A percentile compares a stretch with the other conserved stretches of the same genome.
Conservation (phyloP, 805 yeast genomes). For the Candida anglica region DNA sequence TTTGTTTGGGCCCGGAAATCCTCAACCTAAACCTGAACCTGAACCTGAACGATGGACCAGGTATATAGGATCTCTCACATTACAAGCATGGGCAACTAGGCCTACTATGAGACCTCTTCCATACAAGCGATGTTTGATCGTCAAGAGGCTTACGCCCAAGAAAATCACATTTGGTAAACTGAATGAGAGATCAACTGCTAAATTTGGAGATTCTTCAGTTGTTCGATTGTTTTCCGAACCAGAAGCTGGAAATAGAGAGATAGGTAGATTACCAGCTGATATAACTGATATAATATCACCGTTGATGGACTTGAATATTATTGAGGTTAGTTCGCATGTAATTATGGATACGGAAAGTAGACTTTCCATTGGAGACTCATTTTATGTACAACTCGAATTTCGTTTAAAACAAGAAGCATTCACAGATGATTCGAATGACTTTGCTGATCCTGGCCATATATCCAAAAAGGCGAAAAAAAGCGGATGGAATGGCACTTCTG, state of each 20-base stretch:
- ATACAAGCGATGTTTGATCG: slow-evolving; percentile 39
- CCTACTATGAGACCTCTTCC: slow-evolving; percentile 48
- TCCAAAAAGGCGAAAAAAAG: neutral
- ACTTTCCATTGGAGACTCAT: slow-evolving; percentile 72
- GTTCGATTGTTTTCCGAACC: slow-evolving; percentile 27
- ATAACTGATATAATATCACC: slow-evolving; percentile 65
- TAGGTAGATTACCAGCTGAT: slow-evolving; percentile 75
- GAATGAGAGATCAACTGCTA: slow-evolving; percentile 8
- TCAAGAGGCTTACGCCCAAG: slow-evolving; percentile 33
- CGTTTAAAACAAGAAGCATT: slow-evolving; percentile 33
- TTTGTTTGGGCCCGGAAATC: too few species aligned
- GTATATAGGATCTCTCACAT: slow-evolving; percentile 57
- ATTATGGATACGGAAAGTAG: slow-evolving; percentile 51
- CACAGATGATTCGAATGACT: neutral
- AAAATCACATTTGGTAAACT: slow-evolving; percentile 7
- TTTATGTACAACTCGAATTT: slow-evolving; percentile 66
- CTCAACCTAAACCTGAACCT: neutral
- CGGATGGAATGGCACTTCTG: slow-evolving; percentile 24
- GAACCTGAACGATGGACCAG: slow-evolving; percentile 23
- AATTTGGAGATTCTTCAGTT: slow-evolving; percentile 25
- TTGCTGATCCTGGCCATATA: neutral
- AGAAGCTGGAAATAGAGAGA: slow-evolving; percentile 41
- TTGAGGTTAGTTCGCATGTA: slow-evolving; percentile 53
- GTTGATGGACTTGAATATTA: slow-evolving; percentile 50
- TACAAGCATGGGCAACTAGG: slow-evolving; percentile 70